Percentiles rank a stretch among this genome's conserved stretches.
phyloP scores from a whole-genome alignment of 306 rosid genomes.

The Vigna angularis region DNA sequence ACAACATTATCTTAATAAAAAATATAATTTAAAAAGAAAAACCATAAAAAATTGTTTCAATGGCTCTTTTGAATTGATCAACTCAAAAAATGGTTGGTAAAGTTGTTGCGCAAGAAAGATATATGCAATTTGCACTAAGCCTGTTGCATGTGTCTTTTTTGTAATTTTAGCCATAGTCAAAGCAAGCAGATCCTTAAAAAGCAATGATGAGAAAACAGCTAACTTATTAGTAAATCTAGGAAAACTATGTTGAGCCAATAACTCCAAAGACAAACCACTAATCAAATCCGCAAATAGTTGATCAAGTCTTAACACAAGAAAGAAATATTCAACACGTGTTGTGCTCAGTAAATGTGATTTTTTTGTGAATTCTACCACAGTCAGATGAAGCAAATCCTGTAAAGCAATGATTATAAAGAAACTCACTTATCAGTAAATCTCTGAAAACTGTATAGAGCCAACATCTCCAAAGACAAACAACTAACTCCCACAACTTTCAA shows the following conservation, averaged over 20 bases:
- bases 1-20: neutral
- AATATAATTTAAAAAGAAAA: slow-evolving; percentile 17
- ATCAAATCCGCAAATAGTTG: slow-evolving; percentile 23
- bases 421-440: slow-evolving; percentile 86
- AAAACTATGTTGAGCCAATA: slow-evolving; percentile 80
- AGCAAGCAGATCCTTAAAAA: slow-evolving; percentile 27
- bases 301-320: slow-evolving; percentile 14
- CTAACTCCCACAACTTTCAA: slow-evolving; percentile 76
- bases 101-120: neutral
- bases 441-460: slow-evolving; percentile 88
- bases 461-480: slow-evolving; percentile 69
- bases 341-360: neutral
- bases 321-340: neutral
- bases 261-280: slow-evolving; percentile 63
- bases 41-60: slow-evolving; percentile 14
- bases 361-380: slow-evolving; percentile 21
- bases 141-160: slow-evolving; percentile 2
- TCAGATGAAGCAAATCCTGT: slow-evolving; percentile 27
- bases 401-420: neutral
- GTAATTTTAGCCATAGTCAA: slow-evolving; percentile 27
- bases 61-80: slow-evolving; percentile 33
- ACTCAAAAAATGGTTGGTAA: slow-evolving; percentile 22
- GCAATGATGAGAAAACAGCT: slow-evolving; percentile 42
- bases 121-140: slow-evolving; percentile 9
- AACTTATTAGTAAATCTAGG: slow-evolving; percentile 85